Evolutionary conservation across 2,329 filamentous ascomycete genomes (phyloP), one percentile per base, ranked within the genome.

Genomic region (Ophiocordyceps camponoti-saundersi): DNA sequence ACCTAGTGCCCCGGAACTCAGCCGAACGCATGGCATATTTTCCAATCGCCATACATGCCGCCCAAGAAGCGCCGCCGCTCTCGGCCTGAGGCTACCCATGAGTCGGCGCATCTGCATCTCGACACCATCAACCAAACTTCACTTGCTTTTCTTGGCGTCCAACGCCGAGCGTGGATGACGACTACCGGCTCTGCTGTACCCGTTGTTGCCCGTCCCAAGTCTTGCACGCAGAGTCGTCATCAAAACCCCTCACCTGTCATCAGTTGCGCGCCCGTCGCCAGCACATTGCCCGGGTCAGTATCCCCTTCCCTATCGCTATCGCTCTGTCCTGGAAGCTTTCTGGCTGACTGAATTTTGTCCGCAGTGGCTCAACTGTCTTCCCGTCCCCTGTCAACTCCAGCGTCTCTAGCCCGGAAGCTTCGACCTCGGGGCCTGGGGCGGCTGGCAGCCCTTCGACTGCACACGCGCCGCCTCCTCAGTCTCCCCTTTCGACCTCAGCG

Each of bases 331-430:
- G 3, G 3, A 22, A 8, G 2, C 10, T 2, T 20, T n/a, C 32
- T 21, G 3, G 48, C 48, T 49, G 39, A 47, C 48, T 12, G 13
- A n/a, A 23, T 30, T 6, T 42, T 15, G 23, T 11, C 13, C 11
- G 18, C 30, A 47, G 49, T 32, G 39, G 13, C 20, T 52, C 58
- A 48, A 53, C 61, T 32, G 64, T 73, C 20, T 67, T 82, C 45
- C 75, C 77, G 7, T 81, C 80, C 15, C 78, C 80, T 30, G 71
- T 77, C 13, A 71, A 75, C 12, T 82, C 77, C 56, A 74, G 82
- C 52, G 76, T 80, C 50, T 65, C 68, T 16, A 77, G 72, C 54
- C 72, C 73, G 22, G 58, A 42, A 10, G 18, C 23, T 32, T 48
- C 47, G 6, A 40, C 18, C 36, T 40, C 16, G 29, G 39, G 36